Conservation (phyloP, 495 filamentous ascomycete genomes). For the Letharia columbiana region DNA sequence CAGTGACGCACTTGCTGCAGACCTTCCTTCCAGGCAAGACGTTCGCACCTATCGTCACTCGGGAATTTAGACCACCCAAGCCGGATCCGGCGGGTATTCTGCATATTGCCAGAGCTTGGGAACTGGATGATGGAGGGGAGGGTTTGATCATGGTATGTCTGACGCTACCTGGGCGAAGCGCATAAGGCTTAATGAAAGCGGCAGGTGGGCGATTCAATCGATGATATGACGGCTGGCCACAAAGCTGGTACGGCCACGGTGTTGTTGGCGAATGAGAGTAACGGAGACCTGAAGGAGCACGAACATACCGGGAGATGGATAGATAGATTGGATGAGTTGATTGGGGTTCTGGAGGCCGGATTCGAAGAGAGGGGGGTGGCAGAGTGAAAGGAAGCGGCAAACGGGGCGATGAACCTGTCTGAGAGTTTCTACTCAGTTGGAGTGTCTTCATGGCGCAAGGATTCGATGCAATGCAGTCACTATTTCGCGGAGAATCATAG, state of each 20-base stretch:
- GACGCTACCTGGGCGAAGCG: constrained; percentile 9
- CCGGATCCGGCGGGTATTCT: constrained; percentile 81
- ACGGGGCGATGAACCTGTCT: neutral
- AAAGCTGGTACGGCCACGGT: constrained; percentile 84
- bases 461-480: neutral
- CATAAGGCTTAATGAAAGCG: neutral
- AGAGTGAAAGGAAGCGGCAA: neutral
- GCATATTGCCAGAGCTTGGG: constrained; percentile 73
- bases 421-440: neutral
- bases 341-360: constrained; percentile 46
- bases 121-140: constrained; percentile 43
- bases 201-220: constrained; percentile 79
- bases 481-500: no score
- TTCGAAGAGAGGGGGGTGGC: neutral
- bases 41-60: constrained; percentile 78
- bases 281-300: constrained; percentile 62
- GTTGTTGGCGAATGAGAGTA: constrained; percentile 72
- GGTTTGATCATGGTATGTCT: constrained; percentile 48
- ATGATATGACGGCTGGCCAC: constrained; percentile 87
- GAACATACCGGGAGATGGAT: constrained; percentile 70
- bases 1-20: constrained; percentile 59
- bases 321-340: constrained; percentile 57
- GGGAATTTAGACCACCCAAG: constrained; percentile 78
- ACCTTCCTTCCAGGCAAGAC: constrained; percentile 59
- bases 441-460: neutral